Evolutionary conservation across 306 rosid species (phyloP).

Genomic region (Trichosanthes cucumerina): DNA sequence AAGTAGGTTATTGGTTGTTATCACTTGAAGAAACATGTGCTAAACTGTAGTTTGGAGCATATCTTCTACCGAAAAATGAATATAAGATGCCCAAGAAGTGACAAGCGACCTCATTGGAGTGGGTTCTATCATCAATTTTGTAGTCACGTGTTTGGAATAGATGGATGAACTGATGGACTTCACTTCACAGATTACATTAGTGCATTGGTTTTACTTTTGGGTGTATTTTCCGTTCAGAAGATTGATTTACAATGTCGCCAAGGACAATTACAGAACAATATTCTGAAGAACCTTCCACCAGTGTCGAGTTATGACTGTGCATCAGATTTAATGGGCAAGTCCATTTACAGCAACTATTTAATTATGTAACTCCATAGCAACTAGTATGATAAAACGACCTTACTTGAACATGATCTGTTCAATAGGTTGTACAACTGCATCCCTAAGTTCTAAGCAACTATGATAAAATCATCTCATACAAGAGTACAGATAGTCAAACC

Average conservation of each 20-base stretch:
- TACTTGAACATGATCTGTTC: too few relatives aligned
- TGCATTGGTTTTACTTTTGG: background rate
- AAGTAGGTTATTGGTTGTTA: background rate
- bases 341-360: background rate
- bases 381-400: background rate
- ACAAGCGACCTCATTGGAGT: background rate
- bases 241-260: background rate
- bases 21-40: background rate
- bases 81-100: background rate
- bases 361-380: background rate
- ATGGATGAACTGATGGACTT: background rate
- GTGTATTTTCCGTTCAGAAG: background rate
- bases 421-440: too few relatives aligned
- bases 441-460: too few relatives aligned
- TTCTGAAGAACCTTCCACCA: background rate
- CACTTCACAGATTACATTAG: background rate
- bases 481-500: slow-evolving; percentile 30
- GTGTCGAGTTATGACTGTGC: background rate
- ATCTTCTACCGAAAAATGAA: background rate
- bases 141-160: background rate
- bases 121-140: too few relatives aligned
- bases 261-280: background rate
- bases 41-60: background rate
- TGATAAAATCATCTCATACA: background rate
- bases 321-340: background rate